Conservation (phyloP, 2,329 filamentous ascomycete species). For the Hypoxylon sp. region DNA sequence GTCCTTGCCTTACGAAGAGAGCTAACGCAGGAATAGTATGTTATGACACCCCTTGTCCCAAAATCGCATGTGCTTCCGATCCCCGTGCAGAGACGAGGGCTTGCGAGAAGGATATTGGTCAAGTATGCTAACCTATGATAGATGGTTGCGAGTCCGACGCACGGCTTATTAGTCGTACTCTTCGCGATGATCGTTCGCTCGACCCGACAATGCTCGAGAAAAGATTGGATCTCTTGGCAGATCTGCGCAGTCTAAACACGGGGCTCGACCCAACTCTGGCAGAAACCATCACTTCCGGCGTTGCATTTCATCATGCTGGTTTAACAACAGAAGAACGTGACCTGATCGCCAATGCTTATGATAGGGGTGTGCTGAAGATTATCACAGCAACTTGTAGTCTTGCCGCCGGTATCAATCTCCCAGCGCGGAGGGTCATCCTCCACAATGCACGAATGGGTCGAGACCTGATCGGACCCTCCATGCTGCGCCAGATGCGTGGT, state of each 20-base stretch:
- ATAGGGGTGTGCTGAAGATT: conserved; percentile 71
- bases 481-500: conserved; percentile 83
- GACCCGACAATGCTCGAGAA: conserved; percentile 60
- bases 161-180: conserved; percentile 70
- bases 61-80: background rate
- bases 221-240: conserved; percentile 69
- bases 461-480: conserved; percentile 78
- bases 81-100: no score
- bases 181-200: conserved; percentile 61
- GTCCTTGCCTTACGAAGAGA: background rate
- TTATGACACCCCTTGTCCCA: background rate
- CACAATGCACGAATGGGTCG: conserved; percentile 79
- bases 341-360: conserved; percentile 74
- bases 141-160: conserved; percentile 72
- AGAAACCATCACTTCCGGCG: conserved; percentile 70
- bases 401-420: conserved; percentile 82
- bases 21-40: conserved; percentile 27
- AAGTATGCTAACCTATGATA: conserved; percentile 18
- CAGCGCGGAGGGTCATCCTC: conserved; percentile 75
- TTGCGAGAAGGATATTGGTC: background rate
- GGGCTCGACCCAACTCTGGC: conserved; percentile 72
- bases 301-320: conserved; percentile 76
- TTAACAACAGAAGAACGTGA: conserved; percentile 80
- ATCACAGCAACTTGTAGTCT: conserved; percentile 81
- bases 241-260: conserved; percentile 70